Evolutionary conservation across 768 basidiomycete genomes (phyloP).

Genomic region (Imleria badia): DNA sequence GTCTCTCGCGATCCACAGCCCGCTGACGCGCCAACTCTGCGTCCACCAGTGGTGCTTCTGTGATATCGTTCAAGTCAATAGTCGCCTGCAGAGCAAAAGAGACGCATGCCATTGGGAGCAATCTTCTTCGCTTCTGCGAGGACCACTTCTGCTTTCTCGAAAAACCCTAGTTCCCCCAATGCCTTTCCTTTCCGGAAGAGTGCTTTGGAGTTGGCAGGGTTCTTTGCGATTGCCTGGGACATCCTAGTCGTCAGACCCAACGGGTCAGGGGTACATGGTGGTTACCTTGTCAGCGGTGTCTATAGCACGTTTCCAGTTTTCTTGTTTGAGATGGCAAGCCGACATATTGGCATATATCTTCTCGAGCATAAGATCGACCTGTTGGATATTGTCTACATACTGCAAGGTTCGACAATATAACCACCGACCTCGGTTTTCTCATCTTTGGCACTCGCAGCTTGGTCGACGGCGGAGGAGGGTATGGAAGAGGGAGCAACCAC

Average conservation of each 20-base stretch:
- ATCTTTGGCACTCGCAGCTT: constrained; percentile 38
- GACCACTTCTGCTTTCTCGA: constrained; percentile 67
- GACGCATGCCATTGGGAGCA: constrained; percentile 52
- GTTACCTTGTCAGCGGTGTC: constrained; percentile 80
- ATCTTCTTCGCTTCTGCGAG: constrained; percentile 65
- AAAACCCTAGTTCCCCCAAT: constrained; percentile 70
- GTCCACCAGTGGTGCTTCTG: constrained; percentile 60
- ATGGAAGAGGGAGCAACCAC: constrained; percentile 20
- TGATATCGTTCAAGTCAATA: not conserved
- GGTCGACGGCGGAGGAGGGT: constrained; percentile 23
- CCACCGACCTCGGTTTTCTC: constrained; percentile 64
- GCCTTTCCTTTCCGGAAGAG: constrained; percentile 82
- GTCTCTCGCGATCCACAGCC: constrained; percentile 63
- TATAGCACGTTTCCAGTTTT: constrained; percentile 74
- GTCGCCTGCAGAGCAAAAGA: not conserved
- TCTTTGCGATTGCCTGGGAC: constrained; percentile 67
- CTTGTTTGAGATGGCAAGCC: constrained; percentile 77
- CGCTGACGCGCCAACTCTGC: constrained; percentile 63
- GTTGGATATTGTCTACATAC: not conserved
- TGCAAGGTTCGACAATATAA: not conserved
- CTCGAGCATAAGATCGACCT: constrained; percentile 76
- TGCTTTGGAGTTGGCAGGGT: constrained; percentile 75
- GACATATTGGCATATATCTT: constrained; percentile 87
- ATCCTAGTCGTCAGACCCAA: not conserved
- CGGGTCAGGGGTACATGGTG: not conserved